Evolutionary conservation across 2,329 filamentous ascomycete species (phyloP).

Genomic region (Botrytis medusae): DNA sequence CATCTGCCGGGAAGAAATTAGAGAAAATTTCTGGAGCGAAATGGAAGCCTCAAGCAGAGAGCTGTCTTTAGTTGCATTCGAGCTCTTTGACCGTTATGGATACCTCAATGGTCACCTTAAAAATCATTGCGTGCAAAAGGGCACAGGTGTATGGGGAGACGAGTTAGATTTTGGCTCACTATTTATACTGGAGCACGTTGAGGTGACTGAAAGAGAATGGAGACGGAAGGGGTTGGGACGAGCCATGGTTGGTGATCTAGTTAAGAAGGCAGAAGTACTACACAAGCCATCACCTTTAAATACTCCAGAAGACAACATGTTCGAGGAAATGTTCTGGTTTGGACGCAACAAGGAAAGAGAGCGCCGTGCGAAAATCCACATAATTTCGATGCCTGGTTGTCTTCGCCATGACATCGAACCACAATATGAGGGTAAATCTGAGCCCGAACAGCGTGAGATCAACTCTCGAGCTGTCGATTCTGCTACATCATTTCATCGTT

Average conservation of each 20-base stretch:
- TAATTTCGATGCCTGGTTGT: constrained; percentile 28
- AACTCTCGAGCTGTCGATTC: constrained; percentile 14
- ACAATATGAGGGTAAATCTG: constrained; percentile 29
- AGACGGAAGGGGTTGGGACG: constrained; percentile 1
- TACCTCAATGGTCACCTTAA: constrained; percentile 40
- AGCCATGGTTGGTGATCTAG: neutral
- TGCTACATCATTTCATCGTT: constrained; percentile 31
- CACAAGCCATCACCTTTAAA: neutral
- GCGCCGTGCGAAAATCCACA: constrained; percentile 25
- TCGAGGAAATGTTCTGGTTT: neutral
- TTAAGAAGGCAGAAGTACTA: neutral
- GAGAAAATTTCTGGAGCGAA: constrained; percentile 38
- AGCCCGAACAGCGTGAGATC: constrained; percentile 28
- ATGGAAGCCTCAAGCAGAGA: constrained; percentile 41
- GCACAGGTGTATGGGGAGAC: constrained; percentile 36
- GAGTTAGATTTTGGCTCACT: constrained; percentile 38
- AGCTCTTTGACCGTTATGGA: constrained; percentile 44
- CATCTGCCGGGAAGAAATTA: constrained; percentile 34
- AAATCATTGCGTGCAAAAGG: constrained; percentile 35
- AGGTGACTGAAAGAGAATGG: neutral
- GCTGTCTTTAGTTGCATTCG: constrained; percentile 40
- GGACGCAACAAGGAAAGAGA: neutral
- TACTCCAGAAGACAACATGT: neutral
- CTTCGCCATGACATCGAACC: constrained; percentile 31
- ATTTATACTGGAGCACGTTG: constrained; percentile 31